phyloP scores from a whole-genome alignment of 345 rosid species.

The Pugionium cornutum region DNA sequence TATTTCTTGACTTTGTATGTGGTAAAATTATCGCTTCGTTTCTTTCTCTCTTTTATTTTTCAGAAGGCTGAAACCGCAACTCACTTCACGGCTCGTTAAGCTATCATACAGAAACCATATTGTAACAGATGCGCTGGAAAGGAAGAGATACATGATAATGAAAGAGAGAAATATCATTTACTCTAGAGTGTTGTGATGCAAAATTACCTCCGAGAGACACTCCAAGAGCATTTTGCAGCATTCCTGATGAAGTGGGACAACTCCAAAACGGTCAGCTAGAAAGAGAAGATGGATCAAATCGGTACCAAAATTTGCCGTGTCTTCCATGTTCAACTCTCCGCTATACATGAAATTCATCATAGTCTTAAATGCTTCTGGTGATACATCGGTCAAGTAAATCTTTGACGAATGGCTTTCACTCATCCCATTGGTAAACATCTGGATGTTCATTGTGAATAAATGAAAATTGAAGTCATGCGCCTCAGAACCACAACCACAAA shows the following conservation, averaged over 20 bases:
- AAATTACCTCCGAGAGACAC: conserved; percentile 84
- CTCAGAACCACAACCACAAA: conserved; percentile 4
- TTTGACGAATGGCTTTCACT: conserved; percentile 72
- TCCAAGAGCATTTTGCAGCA: conserved; percentile 92
- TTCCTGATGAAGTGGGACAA: conserved; percentile 84
- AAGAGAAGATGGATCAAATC: conserved; percentile 81
- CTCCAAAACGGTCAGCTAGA: conserved; percentile 86
- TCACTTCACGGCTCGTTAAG: conserved; percentile 62
- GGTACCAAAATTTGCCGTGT: conserved; percentile 57
- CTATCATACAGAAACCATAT: conserved; percentile 47
- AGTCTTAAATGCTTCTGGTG: conserved; percentile 69
- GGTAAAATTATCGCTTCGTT: conserved; percentile 52
- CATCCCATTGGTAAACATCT: conserved; percentile 99
- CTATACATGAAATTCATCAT: conserved; percentile 89
- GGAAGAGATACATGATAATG: conserved; percentile 29
- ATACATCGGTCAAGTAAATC: conserved; percentile 67
- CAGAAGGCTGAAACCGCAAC: conserved; percentile 65
- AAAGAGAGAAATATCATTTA: conserved; percentile 17
- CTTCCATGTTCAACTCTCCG: conserved; percentile 70
- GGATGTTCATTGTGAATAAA: conserved; percentile 30
- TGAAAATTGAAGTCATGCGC: conserved; percentile 8
- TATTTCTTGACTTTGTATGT: conserved; percentile 54
- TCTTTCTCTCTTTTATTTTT: conserved; percentile 51
- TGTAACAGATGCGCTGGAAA: conserved; percentile 38
- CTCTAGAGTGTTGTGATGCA: conserved; percentile 18